Evolutionary conservation across 2,329 filamentous ascomycete genomes (phyloP), one percentile per base, ranked within the genome.

Genomic region (Teratosphaeria epicoccoides): DNA sequence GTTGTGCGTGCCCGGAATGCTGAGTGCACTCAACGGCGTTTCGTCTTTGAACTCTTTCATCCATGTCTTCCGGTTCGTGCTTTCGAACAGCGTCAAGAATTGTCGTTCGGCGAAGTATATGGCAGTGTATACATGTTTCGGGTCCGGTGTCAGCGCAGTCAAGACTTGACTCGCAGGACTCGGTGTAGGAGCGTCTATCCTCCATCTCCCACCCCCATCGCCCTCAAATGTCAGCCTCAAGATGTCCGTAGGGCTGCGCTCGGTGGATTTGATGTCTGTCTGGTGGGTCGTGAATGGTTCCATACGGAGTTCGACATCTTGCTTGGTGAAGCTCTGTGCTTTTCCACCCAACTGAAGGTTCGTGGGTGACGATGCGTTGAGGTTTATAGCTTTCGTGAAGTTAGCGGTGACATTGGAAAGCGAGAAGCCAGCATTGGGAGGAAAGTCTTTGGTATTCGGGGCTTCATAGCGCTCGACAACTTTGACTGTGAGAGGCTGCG

Each of bases 1-100:
- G 72, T 98, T 97, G 75, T 98, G 93, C 0, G 93, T 96, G 57
- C 93, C 93, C 0, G 93, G 93, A 56, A 97, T 93, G 47, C 86
- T 93, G 47, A 98, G 80, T 2, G 84, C 78, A 1, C 87, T 86
- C 4, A 97, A 75, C 1, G 88, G 82, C 49, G 81, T 84, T 20
- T 82, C 77, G 62, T 90, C 80, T 54, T 78, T 75, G 43, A 97
- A 76, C 55, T 83, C 77, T 52, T 76, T 70, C 90, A 97, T 97
- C 93, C 93, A 95, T 49, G 76, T 71, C 55, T 81, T 67, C 47
- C 90, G 78, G 50, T 81, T 77, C 14, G 83, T 78, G 4, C 83
- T 88, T 55, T 83, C 87, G 70, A 84, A 83, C 55, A 97, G 74
- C 40, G 78, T 66, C 51, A 83, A 66, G 61, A 76, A 68, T 17